Evolutionary conservation across 495 filamentous ascomycete species (phyloP).

Genomic region (Beverwykella pulmonaria): DNA sequence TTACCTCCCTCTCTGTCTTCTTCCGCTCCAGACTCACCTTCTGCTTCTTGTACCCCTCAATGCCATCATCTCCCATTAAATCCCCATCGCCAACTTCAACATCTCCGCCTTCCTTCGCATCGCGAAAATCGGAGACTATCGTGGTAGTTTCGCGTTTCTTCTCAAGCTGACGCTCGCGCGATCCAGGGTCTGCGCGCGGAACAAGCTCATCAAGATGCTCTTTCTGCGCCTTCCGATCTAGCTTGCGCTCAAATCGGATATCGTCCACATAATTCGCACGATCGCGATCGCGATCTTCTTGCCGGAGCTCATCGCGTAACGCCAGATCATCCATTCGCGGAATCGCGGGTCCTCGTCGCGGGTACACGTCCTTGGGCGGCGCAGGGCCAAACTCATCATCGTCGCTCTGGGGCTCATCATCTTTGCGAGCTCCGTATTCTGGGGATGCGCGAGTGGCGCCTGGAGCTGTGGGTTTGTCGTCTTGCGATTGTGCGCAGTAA

Average conservation of each 20-base stretch:
- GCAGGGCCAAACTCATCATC: constrained; percentile 73
- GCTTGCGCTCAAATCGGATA: constrained; percentile 61
- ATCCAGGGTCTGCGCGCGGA: constrained; percentile 83
- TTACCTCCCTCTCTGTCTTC: constrained; percentile 66
- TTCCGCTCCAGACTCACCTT: constrained; percentile 58
- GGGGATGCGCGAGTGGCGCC: constrained; percentile 40
- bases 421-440: constrained; percentile 36
- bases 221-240: constrained; percentile 62
- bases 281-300: constrained; percentile 61
- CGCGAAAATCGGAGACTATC: constrained; percentile 60
- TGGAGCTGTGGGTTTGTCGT: not conserved
- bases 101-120: constrained; percentile 58
- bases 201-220: constrained; percentile 74
- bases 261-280: constrained; percentile 54
- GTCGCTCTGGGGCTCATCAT: constrained; percentile 42
- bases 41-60: constrained; percentile 60
- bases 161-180: constrained; percentile 81
- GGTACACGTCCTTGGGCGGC: constrained; percentile 54
- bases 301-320: constrained; percentile 60
- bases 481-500: not conserved
- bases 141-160: constrained; percentile 67
- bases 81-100: constrained; percentile 62
- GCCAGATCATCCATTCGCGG: constrained; percentile 76
- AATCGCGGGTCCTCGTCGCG: constrained; percentile 65
- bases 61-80: constrained; percentile 63